A percentile compares a stretch with the other conserved stretches of the same genome.
phyloP scores from a whole-genome alignment of 495 filamentous ascomycete species.

The Aspergillus egyptiacus region DNA sequence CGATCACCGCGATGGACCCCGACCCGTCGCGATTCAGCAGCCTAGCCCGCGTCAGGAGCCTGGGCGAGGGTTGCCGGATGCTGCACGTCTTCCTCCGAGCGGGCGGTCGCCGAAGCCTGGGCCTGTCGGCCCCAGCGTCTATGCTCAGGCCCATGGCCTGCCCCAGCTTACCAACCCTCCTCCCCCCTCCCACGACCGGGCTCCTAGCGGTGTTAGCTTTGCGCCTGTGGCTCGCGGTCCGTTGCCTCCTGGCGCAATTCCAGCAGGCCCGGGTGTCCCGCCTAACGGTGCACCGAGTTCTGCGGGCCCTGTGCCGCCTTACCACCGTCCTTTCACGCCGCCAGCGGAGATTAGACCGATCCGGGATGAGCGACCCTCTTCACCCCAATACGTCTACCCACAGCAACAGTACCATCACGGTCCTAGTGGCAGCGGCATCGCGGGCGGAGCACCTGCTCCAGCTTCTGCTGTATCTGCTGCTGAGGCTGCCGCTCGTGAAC shows the following conservation, averaged over 20 bases:
- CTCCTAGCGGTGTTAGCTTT: slow-evolving; percentile 50
- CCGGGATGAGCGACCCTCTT: slow-evolving; percentile 77
- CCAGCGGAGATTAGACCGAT: slow-evolving; percentile 79
- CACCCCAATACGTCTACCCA: slow-evolving; percentile 74
- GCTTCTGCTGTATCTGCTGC: slow-evolving; percentile 66
- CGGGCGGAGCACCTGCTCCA: slow-evolving; percentile 68
- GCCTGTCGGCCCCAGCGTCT: slow-evolving; percentile 52
- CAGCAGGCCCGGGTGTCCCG: slow-evolving; percentile 47
- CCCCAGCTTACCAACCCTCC: slow-evolving; percentile 56
- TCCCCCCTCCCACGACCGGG: slow-evolving; percentile 44
- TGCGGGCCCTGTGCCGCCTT: slow-evolving; percentile 45
- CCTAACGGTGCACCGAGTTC: slow-evolving; percentile 43
- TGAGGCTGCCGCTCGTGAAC: slow-evolving; percentile 71
- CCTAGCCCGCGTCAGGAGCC: slow-evolving; percentile 64
- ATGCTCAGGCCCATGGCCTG: slow-evolving; percentile 53
- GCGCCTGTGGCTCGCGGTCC: slow-evolving; percentile 28
- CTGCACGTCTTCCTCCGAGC: slow-evolving; percentile 52
- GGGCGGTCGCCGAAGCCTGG: slow-evolving; percentile 60
- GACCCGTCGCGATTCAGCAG: slow-evolving; percentile 58
- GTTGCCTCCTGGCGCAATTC: slow-evolving; percentile 32
- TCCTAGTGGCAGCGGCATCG: slow-evolving; percentile 69
- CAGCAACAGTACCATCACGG: slow-evolving; percentile 73
- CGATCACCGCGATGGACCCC: slow-evolving; percentile 68
- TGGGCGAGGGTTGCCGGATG: slow-evolving; percentile 69
- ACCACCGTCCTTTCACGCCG: slow-evolving; percentile 63